Evolutionary conservation across 2,329 filamentous ascomycete species (phyloP).

Genomic region (Talaromyces sp.): DNA sequence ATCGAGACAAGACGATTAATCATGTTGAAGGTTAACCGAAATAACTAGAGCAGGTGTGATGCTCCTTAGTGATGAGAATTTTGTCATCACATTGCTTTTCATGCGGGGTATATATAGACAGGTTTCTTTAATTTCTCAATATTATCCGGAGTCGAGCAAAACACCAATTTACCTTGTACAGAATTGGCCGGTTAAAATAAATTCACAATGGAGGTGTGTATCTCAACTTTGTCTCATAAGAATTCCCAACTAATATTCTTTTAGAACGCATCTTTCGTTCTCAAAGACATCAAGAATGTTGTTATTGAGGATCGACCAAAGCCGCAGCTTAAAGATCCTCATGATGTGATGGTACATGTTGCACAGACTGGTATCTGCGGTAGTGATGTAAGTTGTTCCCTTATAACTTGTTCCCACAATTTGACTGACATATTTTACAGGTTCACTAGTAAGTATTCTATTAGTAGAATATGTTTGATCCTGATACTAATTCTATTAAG

Average conservation of each 20-base stretch:
- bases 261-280: constrained; percentile 46
- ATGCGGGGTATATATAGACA: neutral
- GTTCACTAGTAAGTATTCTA: neutral
- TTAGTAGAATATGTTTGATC: neutral
- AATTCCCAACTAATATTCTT: too few species aligned
- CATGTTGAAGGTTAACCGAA: neutral
- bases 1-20: too few species aligned
- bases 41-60: too few species aligned
- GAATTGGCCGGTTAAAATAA: too few species aligned
- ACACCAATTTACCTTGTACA: too few species aligned
- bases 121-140: too few species aligned
- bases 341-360: constrained; percentile 42
- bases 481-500: neutral
- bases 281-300: constrained; percentile 42
- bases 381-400: constrained; percentile 40
- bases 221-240: too few species aligned
- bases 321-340: constrained; percentile 29
- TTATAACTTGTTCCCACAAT: neutral
- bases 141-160: too few species aligned
- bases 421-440: neutral
- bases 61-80: too few species aligned
- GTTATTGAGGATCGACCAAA: constrained; percentile 42
- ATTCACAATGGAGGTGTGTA: too few species aligned
- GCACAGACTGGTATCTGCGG: constrained; percentile 46
- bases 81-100: too few species aligned